phyloP scores from a whole-genome alignment of 164 flowering plant species.

The Stephania cephalantha region DNA sequence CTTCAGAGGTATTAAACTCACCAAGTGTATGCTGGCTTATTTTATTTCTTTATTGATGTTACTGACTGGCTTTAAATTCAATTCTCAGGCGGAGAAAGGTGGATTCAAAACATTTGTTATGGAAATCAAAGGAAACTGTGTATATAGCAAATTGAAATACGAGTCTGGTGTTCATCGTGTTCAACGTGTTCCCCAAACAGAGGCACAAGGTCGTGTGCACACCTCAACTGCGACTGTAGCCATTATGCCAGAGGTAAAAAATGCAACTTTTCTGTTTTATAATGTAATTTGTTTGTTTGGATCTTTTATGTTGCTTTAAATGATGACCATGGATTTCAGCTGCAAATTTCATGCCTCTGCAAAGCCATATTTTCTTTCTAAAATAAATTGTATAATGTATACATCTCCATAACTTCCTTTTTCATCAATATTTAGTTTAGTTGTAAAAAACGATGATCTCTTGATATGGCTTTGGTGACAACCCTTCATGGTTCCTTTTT shows the following conservation, averaged over 20 bases:
- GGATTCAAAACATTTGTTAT: conserved; percentile 86
- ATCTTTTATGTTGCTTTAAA: too few species aligned
- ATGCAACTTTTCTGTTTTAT: not conserved
- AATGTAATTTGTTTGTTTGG: not conserved
- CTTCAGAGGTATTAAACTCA: conserved; percentile 59
- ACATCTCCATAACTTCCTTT: too few species aligned
- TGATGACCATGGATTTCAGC: too few species aligned
- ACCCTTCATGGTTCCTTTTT: too few species aligned
- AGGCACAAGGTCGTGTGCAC: conserved; percentile 98
- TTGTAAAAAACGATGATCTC: too few species aligned
- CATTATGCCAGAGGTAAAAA: conserved; percentile 90
- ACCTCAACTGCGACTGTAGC: conserved; percentile 98
- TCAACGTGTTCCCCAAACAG: conserved; percentile 96
- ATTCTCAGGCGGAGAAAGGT: conserved; percentile 74
- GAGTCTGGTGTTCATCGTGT: conserved; percentile 99
- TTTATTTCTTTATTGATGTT: not conserved
- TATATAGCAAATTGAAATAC: conserved; percentile 88
- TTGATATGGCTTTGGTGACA: too few species aligned
- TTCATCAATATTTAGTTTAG: too few species aligned
- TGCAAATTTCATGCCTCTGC: too few species aligned
- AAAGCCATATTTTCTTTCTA: too few species aligned
- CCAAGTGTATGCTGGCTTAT: conserved; percentile 3
- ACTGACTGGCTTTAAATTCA: conserved; percentile 13
- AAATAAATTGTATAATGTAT: too few species aligned
- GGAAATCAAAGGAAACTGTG: conserved; percentile 87